These are phyloP conservation scores for Mrakiaceae sp. DNA, from an alignment of 1,284 basidiomycete genomes.

Conservation along the genomic window DNA sequence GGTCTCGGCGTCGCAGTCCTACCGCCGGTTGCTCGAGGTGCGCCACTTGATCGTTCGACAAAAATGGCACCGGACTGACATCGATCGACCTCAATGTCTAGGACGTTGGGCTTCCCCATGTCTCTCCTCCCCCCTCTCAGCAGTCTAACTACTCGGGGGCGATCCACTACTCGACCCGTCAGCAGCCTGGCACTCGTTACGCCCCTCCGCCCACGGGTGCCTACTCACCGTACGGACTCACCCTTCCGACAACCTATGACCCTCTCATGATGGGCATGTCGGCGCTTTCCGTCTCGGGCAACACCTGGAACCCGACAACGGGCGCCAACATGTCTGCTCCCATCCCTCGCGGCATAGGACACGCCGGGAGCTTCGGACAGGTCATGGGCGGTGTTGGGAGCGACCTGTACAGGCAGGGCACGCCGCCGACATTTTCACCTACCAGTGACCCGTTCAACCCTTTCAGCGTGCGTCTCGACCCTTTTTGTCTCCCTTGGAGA, in stretches of 20 bases:
- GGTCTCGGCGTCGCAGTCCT: slow-evolving; percentile 82
- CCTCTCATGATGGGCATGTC: slow-evolving; percentile 9
- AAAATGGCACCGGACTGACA: neutral
- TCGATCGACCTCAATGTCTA: neutral
- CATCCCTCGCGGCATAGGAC: neutral
- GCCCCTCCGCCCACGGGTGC: neutral
- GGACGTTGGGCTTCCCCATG: slow-evolving; percentile 13
- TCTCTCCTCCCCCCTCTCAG: neutral
- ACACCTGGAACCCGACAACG: neutral
- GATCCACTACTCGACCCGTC: neutral
- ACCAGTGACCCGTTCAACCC: slow-evolving; percentile 14
- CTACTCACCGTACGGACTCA: slow-evolving; percentile 8
- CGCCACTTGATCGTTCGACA: neutral
- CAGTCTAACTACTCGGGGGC: neutral
- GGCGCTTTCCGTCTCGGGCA: neutral
- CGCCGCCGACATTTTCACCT: slow-evolving; percentile 11
- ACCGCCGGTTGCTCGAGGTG: slow-evolving; percentile 76
- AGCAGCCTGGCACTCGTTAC: neutral
- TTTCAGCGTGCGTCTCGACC: neutral
- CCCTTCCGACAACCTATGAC: slow-evolving; percentile 1
- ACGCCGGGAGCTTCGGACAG: neutral
- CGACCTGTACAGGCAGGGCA: slow-evolving; percentile 1
- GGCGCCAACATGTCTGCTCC: neutral
- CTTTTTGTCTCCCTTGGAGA: neutral
- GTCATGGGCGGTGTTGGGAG: neutral